Base-by-base conservation (phyloP, 495 filamentous ascomycete species). In the Podospora fimiseda region DNA sequence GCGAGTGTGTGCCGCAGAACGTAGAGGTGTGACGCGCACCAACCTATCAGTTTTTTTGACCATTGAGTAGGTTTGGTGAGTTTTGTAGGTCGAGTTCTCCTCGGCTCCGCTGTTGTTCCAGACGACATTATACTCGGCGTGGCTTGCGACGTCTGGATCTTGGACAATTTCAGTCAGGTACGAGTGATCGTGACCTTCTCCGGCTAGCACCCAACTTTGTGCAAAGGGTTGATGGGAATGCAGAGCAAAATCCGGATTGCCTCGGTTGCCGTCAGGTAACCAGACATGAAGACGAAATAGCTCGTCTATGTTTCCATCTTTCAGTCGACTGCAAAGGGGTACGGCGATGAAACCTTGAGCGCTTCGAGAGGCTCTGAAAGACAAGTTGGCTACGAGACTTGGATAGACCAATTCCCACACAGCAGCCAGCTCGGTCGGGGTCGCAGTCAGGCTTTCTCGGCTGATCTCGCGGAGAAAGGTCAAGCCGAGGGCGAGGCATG, bases 181-280 rank as follows among this genome's bases (percentile, higher is more conserved):
- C 15, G 36, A 20, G 18, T 56, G 37, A 21, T 62, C 62, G 27
- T 9, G 48, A 13, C 60, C 62, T 23, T 60, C 48, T 9, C 62
- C 62, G n/a, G 60, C 60, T 9, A 65, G 33, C 9, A 65, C 51
- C 62, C 62, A 65, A 20, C 62, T 65, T 30, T 62, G 62, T 0
- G 45, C 57, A 20, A 52, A 53, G 9, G 48, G 37, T 24, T 65
- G 62, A 41, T 65, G 62, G 4, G 60, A 56, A 50, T 62, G 62
- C n/a, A 65, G 46, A 4, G 56, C 44, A 8, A 53, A 38, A 1
- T 56, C 42, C 7, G 14, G 45, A 22, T 41, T 53, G 13, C 62
- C 60, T 23, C 62, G 30, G 2, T 58, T 4, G 6, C 54, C 47
- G 24, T 55, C 57, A 2, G 62, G 53, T 18, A 58, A 22, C 62